Evolutionary conservation across 2,329 filamentous ascomycete species (phyloP).

Genomic region (Fonsecaea erecta): DNA sequence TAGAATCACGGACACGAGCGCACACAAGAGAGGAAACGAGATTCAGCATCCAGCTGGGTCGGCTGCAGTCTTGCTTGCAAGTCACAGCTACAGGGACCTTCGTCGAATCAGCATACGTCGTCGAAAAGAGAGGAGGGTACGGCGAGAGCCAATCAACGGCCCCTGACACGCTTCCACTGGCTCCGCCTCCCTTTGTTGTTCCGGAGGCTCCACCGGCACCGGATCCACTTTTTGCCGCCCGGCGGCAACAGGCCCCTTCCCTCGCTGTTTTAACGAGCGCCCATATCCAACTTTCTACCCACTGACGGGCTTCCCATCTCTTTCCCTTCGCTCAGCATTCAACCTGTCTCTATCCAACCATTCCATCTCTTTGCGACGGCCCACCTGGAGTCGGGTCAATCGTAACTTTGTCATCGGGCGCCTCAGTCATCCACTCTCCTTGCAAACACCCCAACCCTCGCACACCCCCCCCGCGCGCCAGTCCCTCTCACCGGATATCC

Average conservation of each 20-base stretch:
- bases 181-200: constrained; percentile 3
- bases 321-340: constrained; percentile 14
- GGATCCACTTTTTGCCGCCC: constrained; percentile 28
- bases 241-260: constrained; percentile 26
- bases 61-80: constrained; percentile 22
- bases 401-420: constrained; percentile 19
- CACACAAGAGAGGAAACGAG: constrained; percentile 6
- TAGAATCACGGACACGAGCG: constrained; percentile 11
- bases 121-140: too few species aligned
- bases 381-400: constrained; percentile 16
- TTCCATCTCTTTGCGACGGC: constrained; percentile 13
- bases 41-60: constrained; percentile 15
- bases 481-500: constrained; percentile 23
- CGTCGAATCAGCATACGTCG: constrained; percentile 24
- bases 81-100: constrained; percentile 25
- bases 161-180: not conserved
- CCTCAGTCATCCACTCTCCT: constrained; percentile 30
- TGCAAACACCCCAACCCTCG: constrained; percentile 10
- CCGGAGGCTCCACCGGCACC: constrained; percentile 18
- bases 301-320: constrained; percentile 20
- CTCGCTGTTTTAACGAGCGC: constrained; percentile 32
- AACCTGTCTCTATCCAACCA: constrained; percentile 20
- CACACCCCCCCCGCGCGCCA: constrained; percentile 21
- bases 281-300: constrained; percentile 2
- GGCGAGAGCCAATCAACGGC: too few species aligned